Evolutionary conservation across 2,329 filamentous ascomycete genomes (phyloP).

Genomic region (Penicillium sp.): DNA sequence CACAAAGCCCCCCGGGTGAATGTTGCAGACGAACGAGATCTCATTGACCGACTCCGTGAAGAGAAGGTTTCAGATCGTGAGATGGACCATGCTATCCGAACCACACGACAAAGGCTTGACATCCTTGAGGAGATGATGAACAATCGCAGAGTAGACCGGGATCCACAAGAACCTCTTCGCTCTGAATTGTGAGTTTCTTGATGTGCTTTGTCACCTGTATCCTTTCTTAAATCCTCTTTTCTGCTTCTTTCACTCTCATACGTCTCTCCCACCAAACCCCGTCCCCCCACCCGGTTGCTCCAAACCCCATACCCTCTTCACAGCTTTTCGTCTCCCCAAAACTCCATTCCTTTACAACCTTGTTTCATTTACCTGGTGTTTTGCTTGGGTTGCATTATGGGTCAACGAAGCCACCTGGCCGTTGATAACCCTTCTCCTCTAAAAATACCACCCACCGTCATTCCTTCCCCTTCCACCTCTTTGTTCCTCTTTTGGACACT

Average conservation of each 20-base stretch:
- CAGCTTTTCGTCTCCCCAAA: neutral
- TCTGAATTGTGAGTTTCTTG: constrained; percentile 23
- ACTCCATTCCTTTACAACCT: neutral
- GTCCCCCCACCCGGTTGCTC: neutral
- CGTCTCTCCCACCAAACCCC: neutral
- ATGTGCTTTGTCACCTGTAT: neutral
- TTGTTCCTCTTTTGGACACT: neutral
- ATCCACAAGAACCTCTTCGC: constrained; percentile 18
- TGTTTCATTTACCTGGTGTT: neutral
- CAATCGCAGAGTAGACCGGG: constrained; percentile 48
- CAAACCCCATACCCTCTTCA: neutral
- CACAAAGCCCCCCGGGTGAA: constrained; percentile 48
- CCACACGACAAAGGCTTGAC: constrained; percentile 82
- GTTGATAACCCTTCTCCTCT: neutral
- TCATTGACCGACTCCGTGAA: constrained; percentile 60
- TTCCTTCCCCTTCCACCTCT: neutral
- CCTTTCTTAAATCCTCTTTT: neutral
- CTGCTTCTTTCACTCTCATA: neutral
- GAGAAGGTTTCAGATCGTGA: constrained; percentile 72
- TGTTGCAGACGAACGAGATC: constrained; percentile 42
- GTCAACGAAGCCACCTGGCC: neutral
- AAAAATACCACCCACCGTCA: neutral
- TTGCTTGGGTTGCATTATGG: neutral
- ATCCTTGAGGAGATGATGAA: constrained; percentile 73
- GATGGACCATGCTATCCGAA: constrained; percentile 75